Base-by-base conservation (phyloP, 129 eudicot genomes). In the Escallonia rubra region DNA sequence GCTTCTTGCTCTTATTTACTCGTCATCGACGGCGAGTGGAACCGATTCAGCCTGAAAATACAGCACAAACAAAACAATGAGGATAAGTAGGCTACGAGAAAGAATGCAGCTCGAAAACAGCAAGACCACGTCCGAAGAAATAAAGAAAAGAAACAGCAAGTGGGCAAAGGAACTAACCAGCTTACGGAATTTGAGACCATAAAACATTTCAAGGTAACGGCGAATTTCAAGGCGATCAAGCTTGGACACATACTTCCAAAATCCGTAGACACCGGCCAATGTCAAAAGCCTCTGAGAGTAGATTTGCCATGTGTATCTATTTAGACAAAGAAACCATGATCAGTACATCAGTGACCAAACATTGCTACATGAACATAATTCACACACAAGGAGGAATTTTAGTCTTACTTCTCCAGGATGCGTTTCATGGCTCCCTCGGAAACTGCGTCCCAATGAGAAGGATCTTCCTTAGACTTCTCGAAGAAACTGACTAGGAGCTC, bases 191-290 rank as follows among this genome's bases (percentile, higher is more conserved):
- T 88, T 81, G 57, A 88, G 95, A 59, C 86, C 90, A 53, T 79
- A 82, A 54, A 88, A 88, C 95, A 88, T 88, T 64, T 88, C 95
- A 52, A 88, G 88, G 55, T 88, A 88, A 5, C 91, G 95, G 41
- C 86, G 78, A 63, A 82, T 81, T 82, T 88, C 91, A n/a, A 65
- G 85, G 40, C 88, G 82, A 51, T 85, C 80, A 8, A 76, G 84
- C 72, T 77, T 81, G n/a, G 91, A 81, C 11, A 84, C 91, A 9
- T 86, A 69, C 63, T 85, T 88, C 95, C 95, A 88, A 77, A 88
- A 88, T 42, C 91, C 88, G 34, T 85, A 88, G 43, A 82, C 91
- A 2, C 84, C 88, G 15, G 91, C 88, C 63, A 88, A 63, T 7
- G 88, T 85, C 91, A 88, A 59, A 40, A 88, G 47, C 77, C 84